Percentiles rank a stretch among this genome's conserved stretches.
phyloP scores from a whole-genome alignment of 2,329 filamentous ascomycete genomes.

The Fusarium nurragi region DNA sequence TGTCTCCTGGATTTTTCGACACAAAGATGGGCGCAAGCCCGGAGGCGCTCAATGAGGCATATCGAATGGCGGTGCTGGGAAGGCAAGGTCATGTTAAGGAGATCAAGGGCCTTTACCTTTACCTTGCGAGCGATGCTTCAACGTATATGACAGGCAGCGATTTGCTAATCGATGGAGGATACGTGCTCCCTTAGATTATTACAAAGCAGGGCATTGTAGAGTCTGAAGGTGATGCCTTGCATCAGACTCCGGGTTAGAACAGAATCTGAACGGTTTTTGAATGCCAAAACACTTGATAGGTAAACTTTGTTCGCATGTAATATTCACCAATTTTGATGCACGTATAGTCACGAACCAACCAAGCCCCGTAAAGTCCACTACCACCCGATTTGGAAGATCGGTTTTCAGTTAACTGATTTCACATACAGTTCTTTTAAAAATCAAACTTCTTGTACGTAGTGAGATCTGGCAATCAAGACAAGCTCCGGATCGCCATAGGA shows the following conservation, averaged over 20 bases:
- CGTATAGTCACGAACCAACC: too few relatives aligned
- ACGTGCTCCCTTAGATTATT: constrained; percentile 14
- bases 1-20: constrained; percentile 59
- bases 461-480: too few relatives aligned
- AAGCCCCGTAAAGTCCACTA: too few relatives aligned
- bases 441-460: too few relatives aligned
- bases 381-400: too few relatives aligned
- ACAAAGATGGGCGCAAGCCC: constrained; percentile 61
- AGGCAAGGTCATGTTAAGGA: constrained; percentile 72
- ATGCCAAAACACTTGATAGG: neutral
- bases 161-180: constrained; percentile 31
- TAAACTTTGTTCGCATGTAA: too few relatives aligned
- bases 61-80: constrained; percentile 61
- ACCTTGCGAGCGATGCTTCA: constrained; percentile 60
- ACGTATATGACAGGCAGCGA: constrained; percentile 36
- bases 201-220: neutral
- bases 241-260: too few relatives aligned
- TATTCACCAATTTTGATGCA: neutral
- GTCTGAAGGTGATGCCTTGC: neutral
- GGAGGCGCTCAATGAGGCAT: constrained; percentile 55
- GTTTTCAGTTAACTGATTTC: too few relatives aligned
- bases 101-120: constrained; percentile 68
- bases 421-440: too few relatives aligned
- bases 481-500: too few relatives aligned
- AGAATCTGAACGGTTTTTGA: neutral